A percentile compares a stretch with the other conserved stretches of the same genome.
These are phyloP conservation scores for Tolypocladium tropicale DNA, from an alignment of 2,329 filamentous ascomycete species.

Conservation along the genomic window DNA sequence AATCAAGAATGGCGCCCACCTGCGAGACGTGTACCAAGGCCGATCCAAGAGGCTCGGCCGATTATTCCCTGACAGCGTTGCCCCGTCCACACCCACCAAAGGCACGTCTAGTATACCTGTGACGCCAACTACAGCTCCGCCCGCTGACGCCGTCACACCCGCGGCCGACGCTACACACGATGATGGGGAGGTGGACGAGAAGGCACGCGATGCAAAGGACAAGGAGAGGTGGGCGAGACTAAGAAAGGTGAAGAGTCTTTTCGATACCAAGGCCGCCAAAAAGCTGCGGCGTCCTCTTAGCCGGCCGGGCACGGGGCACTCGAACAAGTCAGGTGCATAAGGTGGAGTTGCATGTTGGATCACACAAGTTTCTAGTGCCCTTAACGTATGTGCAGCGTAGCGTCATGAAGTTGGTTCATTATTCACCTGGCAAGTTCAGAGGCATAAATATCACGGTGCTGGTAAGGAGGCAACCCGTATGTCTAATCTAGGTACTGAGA, in stretches of 20 bases:
- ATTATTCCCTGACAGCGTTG: background rate
- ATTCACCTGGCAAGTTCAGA: background rate
- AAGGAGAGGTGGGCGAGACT: slow-evolving; percentile 66
- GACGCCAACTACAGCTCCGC: slow-evolving; percentile 9
- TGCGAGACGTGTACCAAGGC: slow-evolving; percentile 29
- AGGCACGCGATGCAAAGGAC: slow-evolving; percentile 45
- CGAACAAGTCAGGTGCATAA: slow-evolving; percentile 5
- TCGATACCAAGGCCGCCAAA: slow-evolving; percentile 53
- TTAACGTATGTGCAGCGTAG: too few species aligned
- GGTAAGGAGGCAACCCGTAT: too few species aligned
- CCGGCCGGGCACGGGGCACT: slow-evolving; percentile 30
- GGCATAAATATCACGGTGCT: background rate
- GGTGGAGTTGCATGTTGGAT: background rate
- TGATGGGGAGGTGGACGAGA: slow-evolving; percentile 27
- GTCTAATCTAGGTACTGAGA: too few species aligned
- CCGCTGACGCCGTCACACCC: slow-evolving; percentile 3
- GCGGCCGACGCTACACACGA: slow-evolving; percentile 4
- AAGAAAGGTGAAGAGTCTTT: slow-evolving; percentile 59
- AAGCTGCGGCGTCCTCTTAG: slow-evolving; percentile 34
- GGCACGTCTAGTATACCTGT: background rate
- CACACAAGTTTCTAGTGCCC: background rate
- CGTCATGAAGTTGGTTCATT: background rate
- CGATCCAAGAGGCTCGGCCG: slow-evolving; percentile 15
- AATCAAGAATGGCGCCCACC: slow-evolving; percentile 47
- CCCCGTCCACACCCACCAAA: background rate